phyloP scores from a whole-genome alignment of 768 basidiomycete genomes.

The Fomitopsis serialis region DNA sequence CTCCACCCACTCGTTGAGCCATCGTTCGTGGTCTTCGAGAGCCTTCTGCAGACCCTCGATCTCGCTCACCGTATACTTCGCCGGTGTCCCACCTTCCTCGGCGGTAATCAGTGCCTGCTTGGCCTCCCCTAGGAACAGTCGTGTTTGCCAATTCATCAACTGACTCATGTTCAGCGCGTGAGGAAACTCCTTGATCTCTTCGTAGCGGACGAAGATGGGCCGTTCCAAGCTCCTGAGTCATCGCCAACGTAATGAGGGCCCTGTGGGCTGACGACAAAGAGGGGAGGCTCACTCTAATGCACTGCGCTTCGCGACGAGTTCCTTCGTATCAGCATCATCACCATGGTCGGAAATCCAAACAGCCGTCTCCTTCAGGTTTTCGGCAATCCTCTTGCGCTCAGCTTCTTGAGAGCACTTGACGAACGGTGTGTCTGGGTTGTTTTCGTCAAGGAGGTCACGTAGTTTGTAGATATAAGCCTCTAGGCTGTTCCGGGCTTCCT shows the following conservation, averaged over 20 bases:
- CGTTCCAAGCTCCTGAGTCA: constrained; percentile 60
- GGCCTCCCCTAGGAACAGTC: constrained; percentile 82
- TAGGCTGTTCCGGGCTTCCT: constrained; percentile 87
- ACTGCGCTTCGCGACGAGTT: constrained; percentile 69
- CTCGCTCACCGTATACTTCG: constrained; percentile 86
- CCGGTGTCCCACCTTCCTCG: constrained; percentile 49
- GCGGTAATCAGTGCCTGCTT: constrained; percentile 67
- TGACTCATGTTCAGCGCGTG: constrained; percentile 76
- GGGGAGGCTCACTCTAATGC: constrained; percentile 72
- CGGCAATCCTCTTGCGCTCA: constrained; percentile 65
- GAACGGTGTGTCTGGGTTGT: constrained; percentile 63
- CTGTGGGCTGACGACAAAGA: background rate
- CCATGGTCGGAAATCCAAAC: constrained; percentile 82
- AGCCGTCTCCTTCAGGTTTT: constrained; percentile 68
- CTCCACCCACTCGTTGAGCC: constrained; percentile 80
- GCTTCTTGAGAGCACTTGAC: constrained; percentile 72
- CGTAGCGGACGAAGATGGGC: constrained; percentile 82
- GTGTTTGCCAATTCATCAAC: constrained; percentile 85
- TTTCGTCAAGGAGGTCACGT: constrained; percentile 73
- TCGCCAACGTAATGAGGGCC: background rate
- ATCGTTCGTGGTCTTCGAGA: constrained; percentile 74
- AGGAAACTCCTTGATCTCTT: constrained; percentile 84
- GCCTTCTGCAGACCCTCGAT: constrained; percentile 72
- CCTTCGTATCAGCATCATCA: constrained; percentile 73
- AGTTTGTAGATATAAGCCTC: constrained; percentile 93